phyloP scores from a whole-genome alignment of 352 stramenopile genomes.

The Aphanomyces stellatus region DNA sequence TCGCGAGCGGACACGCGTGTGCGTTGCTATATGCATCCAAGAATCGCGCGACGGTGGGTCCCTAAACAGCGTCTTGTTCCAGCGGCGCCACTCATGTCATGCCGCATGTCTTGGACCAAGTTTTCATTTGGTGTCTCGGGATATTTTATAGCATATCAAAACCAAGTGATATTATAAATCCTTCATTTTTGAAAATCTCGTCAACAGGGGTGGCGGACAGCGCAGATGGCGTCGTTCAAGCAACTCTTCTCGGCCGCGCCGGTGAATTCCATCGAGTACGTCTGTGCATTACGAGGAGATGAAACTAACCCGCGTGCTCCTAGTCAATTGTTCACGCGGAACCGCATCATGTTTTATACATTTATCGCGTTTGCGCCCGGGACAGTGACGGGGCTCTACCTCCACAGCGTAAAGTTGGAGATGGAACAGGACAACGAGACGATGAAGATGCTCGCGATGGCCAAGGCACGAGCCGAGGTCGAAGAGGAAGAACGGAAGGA shows the following conservation, averaged over 20 bases:
- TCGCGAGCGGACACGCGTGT: too few relatives aligned
- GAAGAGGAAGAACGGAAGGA: conserved; percentile 35
- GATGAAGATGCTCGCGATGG: conserved; percentile 30
- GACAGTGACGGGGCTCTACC: conserved; percentile 51
- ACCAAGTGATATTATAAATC: too few relatives aligned
- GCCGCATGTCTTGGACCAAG: too few relatives aligned
- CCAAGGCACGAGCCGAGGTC: conserved; percentile 18
- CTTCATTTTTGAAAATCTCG: background rate
- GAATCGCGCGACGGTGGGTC: too few relatives aligned
- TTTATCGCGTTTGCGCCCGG: conserved; percentile 60
- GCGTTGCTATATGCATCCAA: too few relatives aligned
- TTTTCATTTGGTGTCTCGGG: too few relatives aligned
- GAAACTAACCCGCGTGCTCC: background rate
- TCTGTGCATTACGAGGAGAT: background rate
- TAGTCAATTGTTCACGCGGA: conserved; percentile 54
- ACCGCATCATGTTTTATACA: conserved; percentile 54
- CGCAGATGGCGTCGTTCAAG: conserved; percentile 40
- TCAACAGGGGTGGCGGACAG: too few relatives aligned
- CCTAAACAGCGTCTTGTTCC: too few relatives aligned
- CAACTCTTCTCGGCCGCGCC: conserved; percentile 66
- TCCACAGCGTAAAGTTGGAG: conserved; percentile 55
- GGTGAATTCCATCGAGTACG: conserved; percentile 56
- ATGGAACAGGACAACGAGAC: conserved; percentile 64
- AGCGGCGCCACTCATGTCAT: too few relatives aligned
- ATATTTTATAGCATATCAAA: too few relatives aligned